These are phyloP conservation scores for Thermomucor indicae-seudaticae DNA, from an alignment of 371 early-diverging fungal genomes.

Conservation along the genomic window DNA sequence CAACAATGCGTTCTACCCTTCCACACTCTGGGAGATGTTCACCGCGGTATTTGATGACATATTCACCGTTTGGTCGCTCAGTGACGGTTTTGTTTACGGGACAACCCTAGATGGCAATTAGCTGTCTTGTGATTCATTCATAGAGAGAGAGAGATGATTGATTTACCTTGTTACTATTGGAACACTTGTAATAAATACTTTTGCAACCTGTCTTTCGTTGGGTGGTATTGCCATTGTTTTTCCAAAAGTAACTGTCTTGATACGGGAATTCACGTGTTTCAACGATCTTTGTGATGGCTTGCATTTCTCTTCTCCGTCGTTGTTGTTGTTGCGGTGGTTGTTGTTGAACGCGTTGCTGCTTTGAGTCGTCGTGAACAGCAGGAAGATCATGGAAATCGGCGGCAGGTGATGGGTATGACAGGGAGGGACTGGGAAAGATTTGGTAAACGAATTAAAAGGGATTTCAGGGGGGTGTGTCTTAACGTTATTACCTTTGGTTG, in stretches of 20 bases:
- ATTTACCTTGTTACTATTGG: conserved; percentile 29
- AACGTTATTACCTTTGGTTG: no score
- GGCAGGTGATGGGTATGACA: conserved; percentile 29
- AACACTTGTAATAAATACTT: conserved; percentile 54
- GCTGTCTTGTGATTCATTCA: conserved; percentile 3
- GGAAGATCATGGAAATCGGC: no score
- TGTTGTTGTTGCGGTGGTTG: conserved; percentile 9
- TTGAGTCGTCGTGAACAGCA: no score
- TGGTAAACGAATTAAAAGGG: no score
- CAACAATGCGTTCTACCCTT: conserved; percentile 28
- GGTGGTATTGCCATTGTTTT: conserved; percentile 54
- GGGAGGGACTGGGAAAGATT: no score
- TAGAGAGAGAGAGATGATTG: conserved; percentile 9
- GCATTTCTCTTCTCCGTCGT: conserved; percentile 43
- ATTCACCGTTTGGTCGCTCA: conserved; percentile 52
- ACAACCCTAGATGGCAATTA: conserved; percentile 27
- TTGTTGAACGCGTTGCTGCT: not conserved
- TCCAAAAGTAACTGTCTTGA: conserved; percentile 46
- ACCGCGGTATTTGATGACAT: conserved; percentile 54
- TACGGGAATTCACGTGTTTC: conserved; percentile 46
- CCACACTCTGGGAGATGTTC: conserved; percentile 48
- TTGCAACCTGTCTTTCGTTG: conserved; percentile 52
- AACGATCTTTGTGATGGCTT: conserved; percentile 50
- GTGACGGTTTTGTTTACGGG: conserved; percentile 67
- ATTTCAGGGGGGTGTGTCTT: no score